Evolutionary conservation across 2,329 filamentous ascomycete genomes (phyloP).

Genomic region (Diplodia corticola): DNA sequence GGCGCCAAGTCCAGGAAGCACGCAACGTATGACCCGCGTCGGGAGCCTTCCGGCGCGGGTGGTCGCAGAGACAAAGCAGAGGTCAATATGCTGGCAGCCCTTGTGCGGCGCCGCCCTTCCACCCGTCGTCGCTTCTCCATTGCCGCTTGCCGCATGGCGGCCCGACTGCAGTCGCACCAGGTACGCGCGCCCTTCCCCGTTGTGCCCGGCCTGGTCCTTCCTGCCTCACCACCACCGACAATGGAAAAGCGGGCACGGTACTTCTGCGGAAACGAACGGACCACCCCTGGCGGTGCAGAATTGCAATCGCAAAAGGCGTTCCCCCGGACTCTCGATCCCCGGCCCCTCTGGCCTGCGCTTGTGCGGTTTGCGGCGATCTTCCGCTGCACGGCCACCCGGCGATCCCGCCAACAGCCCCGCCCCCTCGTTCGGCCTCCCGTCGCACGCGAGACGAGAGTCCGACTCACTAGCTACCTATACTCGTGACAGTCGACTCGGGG

Average conservation of each 20-base stretch:
- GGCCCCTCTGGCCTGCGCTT: neutral
- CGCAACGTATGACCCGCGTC: neutral
- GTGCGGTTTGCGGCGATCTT: neutral
- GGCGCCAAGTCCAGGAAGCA: no score
- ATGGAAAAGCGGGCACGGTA: neutral
- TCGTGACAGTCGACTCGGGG: neutral
- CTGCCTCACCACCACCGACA: neutral
- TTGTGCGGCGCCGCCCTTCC: neutral
- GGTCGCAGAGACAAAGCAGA: neutral
- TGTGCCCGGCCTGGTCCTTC: no score
- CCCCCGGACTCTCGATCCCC: neutral
- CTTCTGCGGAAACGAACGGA: neutral
- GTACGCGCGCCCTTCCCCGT: no score
- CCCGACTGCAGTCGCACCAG: neutral
- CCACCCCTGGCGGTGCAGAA: neutral
- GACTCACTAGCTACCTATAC: neutral
- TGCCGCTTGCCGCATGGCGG: neutral
- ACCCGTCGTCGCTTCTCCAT: neutral
- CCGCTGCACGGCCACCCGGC: neutral
- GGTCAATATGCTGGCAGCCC: neutral
- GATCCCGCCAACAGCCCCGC: neutral
- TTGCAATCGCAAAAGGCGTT: neutral
- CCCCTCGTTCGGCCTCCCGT: neutral
- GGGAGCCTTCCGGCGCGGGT: slow-evolving; percentile 6
- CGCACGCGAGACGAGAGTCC: neutral